These are phyloP conservation scores for Eremothecium sinecaudum DNA, from an alignment of 1,139 yeast species.

Conservation along the genomic window DNA sequence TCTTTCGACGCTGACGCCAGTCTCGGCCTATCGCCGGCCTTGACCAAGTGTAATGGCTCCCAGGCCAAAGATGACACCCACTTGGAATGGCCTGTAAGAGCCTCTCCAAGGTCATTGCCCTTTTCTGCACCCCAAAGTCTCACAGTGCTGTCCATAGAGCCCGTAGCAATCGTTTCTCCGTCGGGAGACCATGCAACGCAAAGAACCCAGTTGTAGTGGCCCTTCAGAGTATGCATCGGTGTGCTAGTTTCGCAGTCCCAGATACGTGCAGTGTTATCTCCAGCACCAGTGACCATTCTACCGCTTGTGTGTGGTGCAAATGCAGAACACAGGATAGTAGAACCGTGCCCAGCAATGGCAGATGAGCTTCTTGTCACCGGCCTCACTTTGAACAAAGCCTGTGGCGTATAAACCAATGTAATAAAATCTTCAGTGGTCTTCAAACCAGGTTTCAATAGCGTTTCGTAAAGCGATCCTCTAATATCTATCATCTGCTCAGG, in stretches of 20 bases:
- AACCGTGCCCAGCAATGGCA: conserved; percentile 91
- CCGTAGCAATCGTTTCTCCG: conserved; percentile 87
- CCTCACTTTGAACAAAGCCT: conserved; percentile 87
- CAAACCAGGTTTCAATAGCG: conserved; percentile 76
- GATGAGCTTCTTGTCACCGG: conserved; percentile 88
- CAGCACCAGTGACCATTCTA: conserved; percentile 90
- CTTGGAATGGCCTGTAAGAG: conserved; percentile 72
- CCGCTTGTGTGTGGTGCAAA: conserved; percentile 89
- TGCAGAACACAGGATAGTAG: conserved; percentile 83
- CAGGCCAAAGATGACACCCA: conserved; percentile 86
- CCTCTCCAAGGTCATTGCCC: conserved; percentile 67
- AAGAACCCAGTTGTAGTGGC: conserved; percentile 90
- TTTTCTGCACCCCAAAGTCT: conserved; percentile 76
- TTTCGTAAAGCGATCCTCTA: conserved; percentile 61
- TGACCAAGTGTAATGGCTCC: conserved; percentile 86
- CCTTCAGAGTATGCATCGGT: conserved; percentile 67
- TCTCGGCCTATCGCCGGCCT: conserved; percentile 56
- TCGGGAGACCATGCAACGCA: conserved; percentile 93
- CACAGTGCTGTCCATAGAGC: conserved; percentile 87
- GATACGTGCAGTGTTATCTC: conserved; percentile 92
- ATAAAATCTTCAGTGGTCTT: conserved; percentile 89
- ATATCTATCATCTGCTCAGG: conserved; percentile 51
- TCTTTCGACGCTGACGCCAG: conserved; percentile 88
- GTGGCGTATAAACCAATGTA: conserved; percentile 85
- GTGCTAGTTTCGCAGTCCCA: conserved; percentile 98